Conservation (phyloP, 495 filamentous ascomycete genomes). For the Trichoderma virens region DNA sequence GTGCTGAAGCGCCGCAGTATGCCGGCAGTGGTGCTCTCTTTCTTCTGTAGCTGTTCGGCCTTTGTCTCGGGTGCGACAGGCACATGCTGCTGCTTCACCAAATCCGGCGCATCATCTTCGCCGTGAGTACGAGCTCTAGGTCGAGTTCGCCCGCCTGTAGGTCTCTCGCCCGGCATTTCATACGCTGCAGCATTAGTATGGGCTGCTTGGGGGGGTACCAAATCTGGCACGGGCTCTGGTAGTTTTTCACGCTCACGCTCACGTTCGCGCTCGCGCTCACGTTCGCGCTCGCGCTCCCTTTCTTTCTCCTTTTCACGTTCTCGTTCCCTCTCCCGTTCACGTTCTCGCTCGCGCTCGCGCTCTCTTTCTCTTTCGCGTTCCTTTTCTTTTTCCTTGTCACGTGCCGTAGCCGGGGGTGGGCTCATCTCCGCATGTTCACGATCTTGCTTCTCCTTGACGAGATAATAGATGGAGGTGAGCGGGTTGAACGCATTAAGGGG, state of each 20-base stretch:
- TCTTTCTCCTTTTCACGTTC: conserved; percentile 21
- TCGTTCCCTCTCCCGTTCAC: conserved; percentile 20
- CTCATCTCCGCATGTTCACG: conserved; percentile 63
- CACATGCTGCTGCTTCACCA: conserved; percentile 57
- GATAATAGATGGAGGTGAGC: conserved; percentile 88
- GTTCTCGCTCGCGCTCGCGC: conserved; percentile 13
- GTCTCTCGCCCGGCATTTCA: conserved; percentile 73
- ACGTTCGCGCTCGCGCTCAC: conserved; percentile 13
- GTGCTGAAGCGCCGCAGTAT: conserved; percentile 88
- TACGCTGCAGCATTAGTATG: conserved; percentile 80
- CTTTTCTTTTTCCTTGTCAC: conserved; percentile 15
- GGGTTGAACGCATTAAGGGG: conserved; percentile 92
- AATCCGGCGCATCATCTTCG: conserved; percentile 81
- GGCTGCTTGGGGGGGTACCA: conserved; percentile 76
- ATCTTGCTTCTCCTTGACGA: conserved; percentile 90
- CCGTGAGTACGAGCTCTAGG: conserved; percentile 89
- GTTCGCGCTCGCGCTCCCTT: conserved; percentile 13
- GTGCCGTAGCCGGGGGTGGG: conserved; percentile 31
- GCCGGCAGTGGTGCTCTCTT: conserved; percentile 81
- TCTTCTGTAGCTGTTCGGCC: conserved; percentile 61
- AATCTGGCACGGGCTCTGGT: conserved; percentile 49
- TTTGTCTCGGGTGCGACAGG: conserved; percentile 44
- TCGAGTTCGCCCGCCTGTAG: conserved; percentile 68
- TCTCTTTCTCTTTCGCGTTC: conserved; percentile 8
- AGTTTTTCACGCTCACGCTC: conserved; percentile 23